A percentile compares a stretch with the other conserved stretches of the same genome.
These are phyloP conservation scores for Prunus dulcis DNA, from an alignment of 306 rosid species.

Conservation along the genomic window DNA sequence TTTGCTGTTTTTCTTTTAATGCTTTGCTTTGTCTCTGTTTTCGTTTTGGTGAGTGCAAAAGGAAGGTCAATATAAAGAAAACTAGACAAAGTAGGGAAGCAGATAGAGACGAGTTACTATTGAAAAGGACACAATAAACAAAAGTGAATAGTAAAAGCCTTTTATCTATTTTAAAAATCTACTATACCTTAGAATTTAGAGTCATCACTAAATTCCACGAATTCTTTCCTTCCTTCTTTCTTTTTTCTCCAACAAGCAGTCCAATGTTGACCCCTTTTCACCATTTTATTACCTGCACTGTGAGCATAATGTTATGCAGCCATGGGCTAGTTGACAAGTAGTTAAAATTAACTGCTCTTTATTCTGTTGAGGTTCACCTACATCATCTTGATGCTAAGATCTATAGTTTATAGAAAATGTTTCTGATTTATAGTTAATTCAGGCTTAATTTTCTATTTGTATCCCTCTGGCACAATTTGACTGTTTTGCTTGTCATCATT, in stretches of 20 bases:
- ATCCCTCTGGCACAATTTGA: conserved; percentile 10
- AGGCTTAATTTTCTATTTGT: conserved; percentile 9
- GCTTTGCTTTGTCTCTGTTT: neutral
- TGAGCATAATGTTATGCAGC: neutral
- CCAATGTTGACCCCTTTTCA: neutral
- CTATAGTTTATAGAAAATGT: conserved; percentile 6
- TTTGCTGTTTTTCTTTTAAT: conserved; percentile 13
- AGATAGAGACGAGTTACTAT: neutral
- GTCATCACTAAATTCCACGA: too few relatives aligned
- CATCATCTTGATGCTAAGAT: conserved; percentile 7
- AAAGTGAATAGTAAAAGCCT: neutral
- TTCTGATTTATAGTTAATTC: conserved; percentile 13
- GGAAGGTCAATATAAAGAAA: neutral
- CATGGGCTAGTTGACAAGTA: neutral
- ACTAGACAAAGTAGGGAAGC: neutral
- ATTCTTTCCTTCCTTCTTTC: neutral
- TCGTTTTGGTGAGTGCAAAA: neutral
- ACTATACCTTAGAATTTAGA: neutral
- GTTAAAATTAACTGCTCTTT: neutral
- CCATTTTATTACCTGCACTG: neutral
- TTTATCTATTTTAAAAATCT: neutral
- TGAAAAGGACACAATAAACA: neutral
- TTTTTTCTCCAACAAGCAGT: too few relatives aligned
- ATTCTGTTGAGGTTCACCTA: conserved; percentile 3
- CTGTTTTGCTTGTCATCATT: conserved; percentile 27